phyloP scores from a whole-genome alignment of 495 filamentous ascomycete species.

The Aspergillus funiculosus region DNA sequence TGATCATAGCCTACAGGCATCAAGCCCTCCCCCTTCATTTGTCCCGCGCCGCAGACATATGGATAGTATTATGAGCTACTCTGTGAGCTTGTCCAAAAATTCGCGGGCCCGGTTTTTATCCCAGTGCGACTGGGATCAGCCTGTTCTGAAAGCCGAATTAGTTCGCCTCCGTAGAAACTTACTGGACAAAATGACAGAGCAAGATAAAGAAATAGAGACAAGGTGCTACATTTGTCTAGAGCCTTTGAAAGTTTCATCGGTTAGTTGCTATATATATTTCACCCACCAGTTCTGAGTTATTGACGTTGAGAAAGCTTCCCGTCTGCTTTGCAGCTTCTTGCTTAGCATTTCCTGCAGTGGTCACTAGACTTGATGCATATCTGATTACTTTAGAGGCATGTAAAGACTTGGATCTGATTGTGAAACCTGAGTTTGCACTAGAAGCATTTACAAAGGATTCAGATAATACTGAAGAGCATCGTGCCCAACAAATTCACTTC shows the following conservation, averaged over 20 bases:
- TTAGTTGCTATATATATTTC: constrained; percentile 38
- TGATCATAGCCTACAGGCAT: constrained; percentile 38
- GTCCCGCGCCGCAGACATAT: constrained; percentile 46
- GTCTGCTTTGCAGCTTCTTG: constrained; percentile 57
- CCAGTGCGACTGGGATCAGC: constrained; percentile 56
- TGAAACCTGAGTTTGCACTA: constrained; percentile 66
- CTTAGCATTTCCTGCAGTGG: constrained; percentile 73
- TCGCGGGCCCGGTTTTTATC: constrained; percentile 37
- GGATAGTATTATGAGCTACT: constrained; percentile 62
- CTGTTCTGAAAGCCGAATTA: constrained; percentile 69
- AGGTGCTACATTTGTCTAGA: constrained; percentile 51
- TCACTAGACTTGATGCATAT: constrained; percentile 74
- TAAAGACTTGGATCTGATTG: constrained; percentile 49
- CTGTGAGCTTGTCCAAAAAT: constrained; percentile 52
- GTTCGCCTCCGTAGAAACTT: constrained; percentile 75
- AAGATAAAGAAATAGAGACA: constrained; percentile 41
- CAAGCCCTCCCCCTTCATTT: constrained; percentile 49
- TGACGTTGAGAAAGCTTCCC: constrained; percentile 52
- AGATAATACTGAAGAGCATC: constrained; percentile 79
- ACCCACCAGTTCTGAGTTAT: background rate
- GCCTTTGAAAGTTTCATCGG: constrained; percentile 66
- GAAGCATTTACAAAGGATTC: constrained; percentile 95
- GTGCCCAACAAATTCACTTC: constrained; percentile 62
- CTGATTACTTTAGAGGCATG: constrained; percentile 74
- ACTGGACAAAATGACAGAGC: constrained; percentile 56